A percentile compares a stretch with the other conserved stretches of the same genome.
These are phyloP conservation scores for Saprolegnia parasitica DNA, from an alignment of 352 stramenopile species.

Conservation along the genomic window DNA sequence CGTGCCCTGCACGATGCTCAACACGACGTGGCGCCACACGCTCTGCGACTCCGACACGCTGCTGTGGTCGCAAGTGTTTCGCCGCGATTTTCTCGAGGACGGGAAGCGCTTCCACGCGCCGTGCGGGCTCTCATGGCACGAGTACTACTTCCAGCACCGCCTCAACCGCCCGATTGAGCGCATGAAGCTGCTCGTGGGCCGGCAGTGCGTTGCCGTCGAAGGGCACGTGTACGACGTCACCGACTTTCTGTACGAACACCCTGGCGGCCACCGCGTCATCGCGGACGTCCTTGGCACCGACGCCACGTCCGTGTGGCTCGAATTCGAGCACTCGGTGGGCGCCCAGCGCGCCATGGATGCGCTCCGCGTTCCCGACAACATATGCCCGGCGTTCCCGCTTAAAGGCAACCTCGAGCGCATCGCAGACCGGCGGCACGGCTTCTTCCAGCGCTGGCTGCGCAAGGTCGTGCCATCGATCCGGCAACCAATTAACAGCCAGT, in stretches of 20 bases:
- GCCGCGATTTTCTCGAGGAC: conserved; percentile 49
- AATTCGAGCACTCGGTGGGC: conserved; percentile 61
- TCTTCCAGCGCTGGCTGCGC: conserved; percentile 12
- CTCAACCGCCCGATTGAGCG: conserved; percentile 61
- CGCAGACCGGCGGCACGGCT: conserved; percentile 1
- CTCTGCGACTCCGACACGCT: conserved; percentile 37
- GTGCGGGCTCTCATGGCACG: conserved; percentile 53
- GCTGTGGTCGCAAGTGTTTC: conserved; percentile 53
- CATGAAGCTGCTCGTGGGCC: conserved; percentile 43
- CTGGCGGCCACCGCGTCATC: conserved; percentile 64
- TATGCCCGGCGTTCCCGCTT: background rate
- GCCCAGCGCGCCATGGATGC: conserved; percentile 60
- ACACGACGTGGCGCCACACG: conserved; percentile 36
- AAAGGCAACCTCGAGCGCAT: conserved; percentile 14
- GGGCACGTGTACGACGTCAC: conserved; percentile 64
- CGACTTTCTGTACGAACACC: conserved; percentile 59
- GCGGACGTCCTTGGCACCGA: conserved; percentile 63
- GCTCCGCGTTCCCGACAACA: conserved; percentile 47
- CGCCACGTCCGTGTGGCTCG: conserved; percentile 59
- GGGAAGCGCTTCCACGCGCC: conserved; percentile 46
- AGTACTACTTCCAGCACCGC: conserved; percentile 71
- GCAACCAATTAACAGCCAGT: too few relatives aligned
- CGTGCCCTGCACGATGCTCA: conserved; percentile 42
- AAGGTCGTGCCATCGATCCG: conserved; percentile 7
- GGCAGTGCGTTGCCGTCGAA: conserved; percentile 61